Evolutionary conservation across 352 stramenopile species (phyloP).

Genomic region (Phytophthora nicotianae): DNA sequence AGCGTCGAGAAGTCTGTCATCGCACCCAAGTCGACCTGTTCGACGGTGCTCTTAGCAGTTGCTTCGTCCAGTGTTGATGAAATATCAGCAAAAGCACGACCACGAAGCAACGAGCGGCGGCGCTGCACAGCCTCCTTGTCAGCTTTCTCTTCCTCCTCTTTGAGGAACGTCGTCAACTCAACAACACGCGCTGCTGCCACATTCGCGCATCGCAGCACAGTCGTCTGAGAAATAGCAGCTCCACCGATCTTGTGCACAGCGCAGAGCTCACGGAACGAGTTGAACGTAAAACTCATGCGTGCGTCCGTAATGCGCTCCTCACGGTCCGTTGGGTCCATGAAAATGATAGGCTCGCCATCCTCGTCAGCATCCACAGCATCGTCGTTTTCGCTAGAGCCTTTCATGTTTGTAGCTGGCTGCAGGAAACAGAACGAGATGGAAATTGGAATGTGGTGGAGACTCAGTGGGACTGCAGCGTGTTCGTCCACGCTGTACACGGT

Average conservation of each 20-base stretch:
- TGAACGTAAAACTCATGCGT: slow-evolving; percentile 90
- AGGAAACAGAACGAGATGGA: slow-evolving; percentile 94
- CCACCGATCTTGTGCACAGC: slow-evolving; percentile 92
- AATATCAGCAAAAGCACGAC: slow-evolving; percentile 70
- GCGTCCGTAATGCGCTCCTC: slow-evolving; percentile 91
- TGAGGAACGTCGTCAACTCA: slow-evolving; percentile 79
- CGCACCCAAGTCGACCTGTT: slow-evolving; percentile 72
- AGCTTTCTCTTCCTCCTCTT: slow-evolving; percentile 75
- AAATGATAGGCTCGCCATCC: slow-evolving; percentile 59
- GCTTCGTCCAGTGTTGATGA: slow-evolving; percentile 45
- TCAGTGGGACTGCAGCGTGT: slow-evolving; percentile 91
- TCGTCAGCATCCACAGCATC: slow-evolving; percentile 36
- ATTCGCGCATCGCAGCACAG: slow-evolving; percentile 80
- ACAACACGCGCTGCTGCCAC: slow-evolving; percentile 79
- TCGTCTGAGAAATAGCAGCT: slow-evolving; percentile 58
- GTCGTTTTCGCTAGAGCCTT: slow-evolving; percentile 12
- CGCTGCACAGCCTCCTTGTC: slow-evolving; percentile 69
- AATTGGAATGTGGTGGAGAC: slow-evolving; percentile 96
- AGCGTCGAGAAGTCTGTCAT: slow-evolving; percentile 85
- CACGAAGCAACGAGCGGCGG: slow-evolving; percentile 72
- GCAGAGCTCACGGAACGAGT: slow-evolving; percentile 92
- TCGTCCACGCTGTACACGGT: slow-evolving; percentile 88
- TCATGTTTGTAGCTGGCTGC: slow-evolving; percentile 31
- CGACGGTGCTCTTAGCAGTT: slow-evolving; percentile 36
- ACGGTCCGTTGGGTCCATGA: slow-evolving; percentile 89